Evolutionary conservation across 75 land plant species (phyloP).

Genomic region (Gnetum montanum): DNA sequence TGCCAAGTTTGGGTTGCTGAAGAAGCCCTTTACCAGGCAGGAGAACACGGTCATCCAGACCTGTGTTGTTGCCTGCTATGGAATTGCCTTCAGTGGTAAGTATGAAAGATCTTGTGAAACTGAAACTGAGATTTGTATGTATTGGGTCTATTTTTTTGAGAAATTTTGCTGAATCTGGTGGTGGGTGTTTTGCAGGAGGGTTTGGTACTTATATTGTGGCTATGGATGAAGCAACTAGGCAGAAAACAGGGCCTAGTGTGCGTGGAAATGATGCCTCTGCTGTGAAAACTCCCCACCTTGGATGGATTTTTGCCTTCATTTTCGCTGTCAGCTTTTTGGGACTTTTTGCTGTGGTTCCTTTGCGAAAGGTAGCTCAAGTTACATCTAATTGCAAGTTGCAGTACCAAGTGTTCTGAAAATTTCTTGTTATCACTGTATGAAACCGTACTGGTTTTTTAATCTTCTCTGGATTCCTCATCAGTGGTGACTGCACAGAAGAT

Average conservation of each 20-base stretch:
- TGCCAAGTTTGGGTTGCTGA: constrained; percentile 25
- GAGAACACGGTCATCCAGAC: constrained; percentile 86
- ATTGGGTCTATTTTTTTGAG: too few species aligned
- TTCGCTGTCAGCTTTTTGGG: constrained; percentile 33
- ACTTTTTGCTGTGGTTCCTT: constrained; percentile 27
- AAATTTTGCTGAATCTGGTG: too few species aligned
- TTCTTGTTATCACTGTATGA: too few species aligned
- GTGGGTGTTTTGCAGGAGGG: constrained; percentile 74
- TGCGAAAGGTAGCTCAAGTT: constrained; percentile 45
- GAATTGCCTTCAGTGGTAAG: constrained; percentile 63
- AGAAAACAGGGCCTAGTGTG: background rate
- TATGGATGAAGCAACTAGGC: constrained; percentile 34
- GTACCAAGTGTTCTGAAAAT: too few species aligned
- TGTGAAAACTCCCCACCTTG: constrained; percentile 25
- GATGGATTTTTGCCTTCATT: constrained; percentile 32
- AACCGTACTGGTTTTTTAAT: too few species aligned
- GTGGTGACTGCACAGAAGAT: too few species aligned
- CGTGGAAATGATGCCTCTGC: constrained; percentile 4
- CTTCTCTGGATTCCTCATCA: too few species aligned
- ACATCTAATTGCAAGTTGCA: too few species aligned
- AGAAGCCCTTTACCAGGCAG: constrained; percentile 66
- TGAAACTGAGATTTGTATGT: too few species aligned
- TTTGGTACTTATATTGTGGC: constrained; percentile 71
- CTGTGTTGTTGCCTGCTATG: constrained; percentile 68
- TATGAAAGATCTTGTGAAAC: too few species aligned